Conservation (phyloP, 306 rosid species). For the Quercus wislizeni region DNA sequence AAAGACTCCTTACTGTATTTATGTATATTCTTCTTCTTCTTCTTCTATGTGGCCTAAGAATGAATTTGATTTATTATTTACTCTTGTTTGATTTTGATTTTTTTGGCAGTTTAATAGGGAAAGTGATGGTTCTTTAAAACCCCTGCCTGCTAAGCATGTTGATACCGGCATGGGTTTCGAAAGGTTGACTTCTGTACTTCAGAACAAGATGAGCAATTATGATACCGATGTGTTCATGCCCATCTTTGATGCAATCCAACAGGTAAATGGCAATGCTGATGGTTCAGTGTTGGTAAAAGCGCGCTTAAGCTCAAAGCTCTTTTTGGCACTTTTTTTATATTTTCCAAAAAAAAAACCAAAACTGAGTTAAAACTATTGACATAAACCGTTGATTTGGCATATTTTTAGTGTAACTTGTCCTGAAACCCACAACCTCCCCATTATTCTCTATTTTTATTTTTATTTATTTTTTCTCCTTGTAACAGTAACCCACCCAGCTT, state of each 20-base stretch:
- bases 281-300: background rate
- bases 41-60: background rate
- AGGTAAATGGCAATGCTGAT: conserved; percentile 36
- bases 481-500: too few species aligned
- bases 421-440: too few species aligned
- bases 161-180: conserved; percentile 97
- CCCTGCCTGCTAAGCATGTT: conserved; percentile 95
- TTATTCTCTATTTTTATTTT: too few species aligned
- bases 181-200: conserved; percentile 86
- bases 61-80: background rate
- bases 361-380: too few species aligned
- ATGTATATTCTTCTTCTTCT: background rate
- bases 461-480: too few species aligned
- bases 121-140: conserved; percentile 77
- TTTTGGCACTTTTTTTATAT: too few species aligned
- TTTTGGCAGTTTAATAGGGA: conserved; percentile 79
- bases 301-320: too few species aligned
- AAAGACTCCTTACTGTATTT: background rate
- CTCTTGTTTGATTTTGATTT: conserved; percentile 14
- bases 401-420: too few species aligned
- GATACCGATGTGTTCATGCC: conserved; percentile 96
- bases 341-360: too few species aligned
- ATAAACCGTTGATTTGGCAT: too few species aligned
- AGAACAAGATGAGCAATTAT: conserved; percentile 91
- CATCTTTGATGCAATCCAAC: conserved; percentile 80